phyloP scores from a whole-genome alignment of 345 rosid species.

The Dipteronia sinensis region DNA sequence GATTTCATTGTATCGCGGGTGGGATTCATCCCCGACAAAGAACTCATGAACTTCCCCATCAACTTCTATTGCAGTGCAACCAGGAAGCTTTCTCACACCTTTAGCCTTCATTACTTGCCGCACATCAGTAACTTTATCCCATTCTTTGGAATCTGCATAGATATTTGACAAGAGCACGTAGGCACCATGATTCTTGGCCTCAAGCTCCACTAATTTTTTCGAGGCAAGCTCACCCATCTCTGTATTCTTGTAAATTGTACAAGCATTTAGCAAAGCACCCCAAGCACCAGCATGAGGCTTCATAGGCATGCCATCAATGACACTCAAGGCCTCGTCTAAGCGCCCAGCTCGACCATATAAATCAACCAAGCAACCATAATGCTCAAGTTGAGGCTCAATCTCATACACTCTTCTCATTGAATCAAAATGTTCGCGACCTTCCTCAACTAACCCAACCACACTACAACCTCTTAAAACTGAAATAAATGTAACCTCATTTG shows the following conservation, averaged over 20 bases:
- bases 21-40: conserved; percentile 57
- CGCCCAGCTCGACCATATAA: conserved; percentile 57
- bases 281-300: conserved; percentile 66
- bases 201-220: conserved; percentile 53
- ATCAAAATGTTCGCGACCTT: conserved; percentile 50
- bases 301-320: conserved; percentile 54
- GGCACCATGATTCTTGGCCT: conserved; percentile 52
- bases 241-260: conserved; percentile 54
- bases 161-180: conserved; percentile 66
- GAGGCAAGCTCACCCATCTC: conserved; percentile 59
- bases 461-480: conserved; percentile 61
- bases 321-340: conserved; percentile 46
- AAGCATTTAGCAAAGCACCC: conserved; percentile 70
- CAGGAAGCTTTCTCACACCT: conserved; percentile 59
- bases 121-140: conserved; percentile 49
- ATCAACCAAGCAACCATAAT: conserved; percentile 78
- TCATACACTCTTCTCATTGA: conserved; percentile 51
- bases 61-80: conserved; percentile 61
- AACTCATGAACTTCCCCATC: conserved; percentile 64
- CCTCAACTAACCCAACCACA: conserved; percentile 54
- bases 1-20: conserved; percentile 50
- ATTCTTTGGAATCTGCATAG: conserved; percentile 57
- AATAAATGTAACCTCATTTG: conserved; percentile 56
- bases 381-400: conserved; percentile 59
- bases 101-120: conserved; percentile 54